Evolutionary conservation across 768 basidiomycete species (phyloP), one percentile per base, ranked within the genome.

Genomic region (Neoboletus magnificus): DNA sequence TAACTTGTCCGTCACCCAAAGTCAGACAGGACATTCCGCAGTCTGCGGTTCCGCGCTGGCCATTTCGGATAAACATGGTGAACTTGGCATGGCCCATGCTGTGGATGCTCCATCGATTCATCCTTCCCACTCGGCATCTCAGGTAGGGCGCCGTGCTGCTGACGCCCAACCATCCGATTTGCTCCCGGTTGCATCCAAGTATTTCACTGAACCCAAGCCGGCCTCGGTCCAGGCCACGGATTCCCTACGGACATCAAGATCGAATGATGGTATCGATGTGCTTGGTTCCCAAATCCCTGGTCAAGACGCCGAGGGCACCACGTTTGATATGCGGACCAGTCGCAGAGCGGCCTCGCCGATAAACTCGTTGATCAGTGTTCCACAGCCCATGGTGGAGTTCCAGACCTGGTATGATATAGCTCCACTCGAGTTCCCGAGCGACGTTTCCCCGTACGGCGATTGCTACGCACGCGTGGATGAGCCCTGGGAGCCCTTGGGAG

Each of bases 81-180:
- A 45, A 20, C 35, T 11, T 35, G 16, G 41, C 33, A 46, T 46
- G 25, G 25, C n/a, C 13, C 36, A 27, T 2, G 55, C 42, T 33
- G 47, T 39, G 25, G 58, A 59, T 20, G 54, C 41, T 47, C 55
- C 67, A 1, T 74, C 78, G 32, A 62, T 79, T 12, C 67, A 70
- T 32, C 78, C 83, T 11, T 85, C 79, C 9, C 76, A 85, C 48
- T 85, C 83, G 27, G 83, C 79, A 29, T 85, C 83, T 29, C 83
- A 82, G 60, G 55, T 70, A 40, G 71, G 65, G 44, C 60, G 50
- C 45, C 62, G 61, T 54, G 43, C 23, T 44, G 53, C 45, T 43
- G 52, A 57, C 16, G 15, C n/a, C 11, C 32, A 46, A 29, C 44
- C 49, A n/a, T n/a, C 53, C 48, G 53, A 50, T 30, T 35, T 6